Base-by-base conservation (phyloP, 805 yeast species). In the Priceomyces carsonii region DNA sequence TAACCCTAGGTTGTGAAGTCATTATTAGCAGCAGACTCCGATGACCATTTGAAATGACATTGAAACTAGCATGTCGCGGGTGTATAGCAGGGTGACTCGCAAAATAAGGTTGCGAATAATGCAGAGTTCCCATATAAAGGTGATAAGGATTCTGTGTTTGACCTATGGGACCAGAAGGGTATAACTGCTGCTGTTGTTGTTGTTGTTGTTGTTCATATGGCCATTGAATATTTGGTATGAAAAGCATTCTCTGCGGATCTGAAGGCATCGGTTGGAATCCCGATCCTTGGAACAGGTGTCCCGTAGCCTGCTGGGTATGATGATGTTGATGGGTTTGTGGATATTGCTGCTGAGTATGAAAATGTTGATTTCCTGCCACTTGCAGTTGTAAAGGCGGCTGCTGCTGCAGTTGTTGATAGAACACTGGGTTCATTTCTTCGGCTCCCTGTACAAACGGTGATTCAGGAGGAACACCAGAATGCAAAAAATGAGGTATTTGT, bases 331-430 rank as follows among this genome's bases (percentile, higher is more conserved):
- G 33, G 6, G 14, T 21, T 19, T 19, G n/a, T 12, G 26, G 12
- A 26, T 16, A 27, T 18, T 6, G 37, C 18, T 18, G 38, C 25
- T 29, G 28, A 31, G 26, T 18, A 29, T 20, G 25, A 14, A 33
- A 4, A 20, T 2, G 26, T 2, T 9, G 16, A n/a, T 21, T 20
- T 18, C 19, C 33, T 30, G 26, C 7, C 14, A 18, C 36, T 18
- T 41, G 45, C 15, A 26, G 38, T 17, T 35, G 36, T 14, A 21
- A 35, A 9, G 14, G 42, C 21, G 15, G 38, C 25, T 31, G 40
- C 23, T 38, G 47, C 26, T 36, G 40, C 26, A 20, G 42, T 22
- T 34, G 40, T 25, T 39, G 46, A 9, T 20, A n/a, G 20, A 12
- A 12, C 8, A 24, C 22, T 12, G 20, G 13, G n/a, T 27, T 26